A percentile compares a stretch with the other conserved stretches of the same genome.
These are phyloP conservation scores for Paecilomyces formosus DNA, from an alignment of 2,329 filamentous ascomycete species.

Conservation along the genomic window DNA sequence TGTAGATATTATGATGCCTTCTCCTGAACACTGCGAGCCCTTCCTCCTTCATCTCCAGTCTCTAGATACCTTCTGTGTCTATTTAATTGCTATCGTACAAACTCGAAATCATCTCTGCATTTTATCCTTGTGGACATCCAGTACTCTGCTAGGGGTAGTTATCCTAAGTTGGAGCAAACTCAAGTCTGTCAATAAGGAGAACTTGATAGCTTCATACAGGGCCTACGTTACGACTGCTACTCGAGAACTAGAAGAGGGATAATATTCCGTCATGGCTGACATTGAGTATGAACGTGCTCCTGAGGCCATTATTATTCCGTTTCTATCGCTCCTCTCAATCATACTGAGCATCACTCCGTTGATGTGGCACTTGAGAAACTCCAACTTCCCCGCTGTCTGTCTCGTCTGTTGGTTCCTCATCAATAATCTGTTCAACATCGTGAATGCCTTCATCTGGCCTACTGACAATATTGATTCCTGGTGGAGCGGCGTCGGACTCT, in stretches of 20 bases:
- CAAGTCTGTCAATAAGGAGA: neutral
- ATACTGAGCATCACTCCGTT: conserved; percentile 51
- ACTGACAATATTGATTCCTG: conserved; percentile 47
- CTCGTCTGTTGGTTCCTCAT: conserved; percentile 51
- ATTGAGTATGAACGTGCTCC: neutral
- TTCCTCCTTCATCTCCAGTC: neutral
- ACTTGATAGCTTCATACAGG: neutral
- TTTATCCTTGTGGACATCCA: neutral
- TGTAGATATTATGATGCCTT: neutral
- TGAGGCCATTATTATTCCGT: conserved; percentile 37
- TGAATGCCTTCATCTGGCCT: conserved; percentile 60
- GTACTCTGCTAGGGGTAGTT: neutral
- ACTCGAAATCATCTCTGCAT: neutral
- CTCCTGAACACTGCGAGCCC: neutral
- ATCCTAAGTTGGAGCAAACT: too few species aligned
- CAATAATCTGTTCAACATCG: conserved; percentile 50
- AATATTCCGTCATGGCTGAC: neutral
- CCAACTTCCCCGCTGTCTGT: conserved; percentile 52
- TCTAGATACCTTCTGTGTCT: neutral
- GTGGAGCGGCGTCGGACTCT: conserved; percentile 55
- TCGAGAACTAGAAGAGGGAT: neutral
- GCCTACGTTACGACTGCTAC: too few species aligned
- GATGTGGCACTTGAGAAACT: conserved; percentile 52
- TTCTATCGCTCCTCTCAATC: conserved; percentile 43
- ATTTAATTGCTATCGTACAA: neutral